These are phyloP conservation scores for Moesziomyces antarcticus DNA, from an alignment of 1,284 basidiomycete genomes.

Conservation along the genomic window DNA sequence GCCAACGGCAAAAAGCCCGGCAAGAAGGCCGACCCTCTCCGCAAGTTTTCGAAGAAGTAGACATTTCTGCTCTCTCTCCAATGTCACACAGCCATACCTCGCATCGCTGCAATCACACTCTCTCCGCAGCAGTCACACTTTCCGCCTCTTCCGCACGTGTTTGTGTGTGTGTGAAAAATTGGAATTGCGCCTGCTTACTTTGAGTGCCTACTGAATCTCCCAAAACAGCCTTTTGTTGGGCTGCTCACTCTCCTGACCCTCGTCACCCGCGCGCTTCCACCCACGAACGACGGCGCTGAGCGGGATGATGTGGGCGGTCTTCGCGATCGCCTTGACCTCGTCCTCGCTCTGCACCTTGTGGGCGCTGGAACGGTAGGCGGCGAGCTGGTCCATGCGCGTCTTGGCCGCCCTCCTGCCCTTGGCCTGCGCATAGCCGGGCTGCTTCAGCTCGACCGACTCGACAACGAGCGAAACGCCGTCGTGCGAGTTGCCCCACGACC, in stretches of 20 bases:
- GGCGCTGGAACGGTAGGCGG: conserved; percentile 12
- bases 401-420: conserved; percentile 48
- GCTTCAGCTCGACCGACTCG: conserved; percentile 69
- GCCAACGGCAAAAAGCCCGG: conserved; percentile 6
- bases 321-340: conserved; percentile 6
- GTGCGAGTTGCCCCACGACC: conserved; percentile 73
- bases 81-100: background rate
- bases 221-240: conserved; percentile 22
- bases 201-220: conserved; percentile 16
- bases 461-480: conserved; percentile 72
- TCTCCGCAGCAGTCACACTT: background rate
- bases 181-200: no score
- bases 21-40: conserved; percentile 55
- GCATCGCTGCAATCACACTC: background rate
- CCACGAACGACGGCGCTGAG: conserved; percentile 9
- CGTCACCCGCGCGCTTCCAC: conserved; percentile 9
- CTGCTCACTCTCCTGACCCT: background rate
- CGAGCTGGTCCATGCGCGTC: conserved; percentile 49
- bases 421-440: conserved; percentile 51
- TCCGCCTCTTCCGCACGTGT: background rate
- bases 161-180: background rate
- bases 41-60: conserved; percentile 54
- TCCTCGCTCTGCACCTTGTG: background rate
- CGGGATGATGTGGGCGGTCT: conserved; percentile 14
- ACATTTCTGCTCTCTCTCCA: background rate